phyloP scores from a whole-genome alignment of 306 rosid species.

The Cucurbita ficifolia region DNA sequence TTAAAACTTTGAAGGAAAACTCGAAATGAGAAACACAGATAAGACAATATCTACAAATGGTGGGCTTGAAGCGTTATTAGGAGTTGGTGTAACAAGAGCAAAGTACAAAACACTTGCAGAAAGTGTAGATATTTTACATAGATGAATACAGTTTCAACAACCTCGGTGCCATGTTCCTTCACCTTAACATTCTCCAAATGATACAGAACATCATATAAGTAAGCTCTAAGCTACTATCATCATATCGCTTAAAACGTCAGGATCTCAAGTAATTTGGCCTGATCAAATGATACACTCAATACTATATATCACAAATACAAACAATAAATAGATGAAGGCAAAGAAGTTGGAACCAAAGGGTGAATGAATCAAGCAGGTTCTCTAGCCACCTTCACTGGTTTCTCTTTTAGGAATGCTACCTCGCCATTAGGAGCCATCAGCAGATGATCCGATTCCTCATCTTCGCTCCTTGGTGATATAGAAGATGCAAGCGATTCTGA shows the following conservation, averaged over 20 bases:
- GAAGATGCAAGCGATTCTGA: constrained; percentile 50
- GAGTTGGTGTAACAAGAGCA: background rate
- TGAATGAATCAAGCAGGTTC: constrained; percentile 34
- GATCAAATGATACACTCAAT: background rate
- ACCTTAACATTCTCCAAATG: background rate
- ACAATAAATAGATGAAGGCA: constrained; percentile 8
- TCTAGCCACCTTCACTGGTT: constrained; percentile 50
- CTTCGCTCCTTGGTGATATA: constrained; percentile 38
- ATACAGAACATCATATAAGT: background rate
- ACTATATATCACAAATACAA: constrained; percentile 12
- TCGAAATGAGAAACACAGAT: too few relatives aligned
- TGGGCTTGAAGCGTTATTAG: too few relatives aligned
- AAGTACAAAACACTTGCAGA: background rate
- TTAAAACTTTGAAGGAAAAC: too few relatives aligned
- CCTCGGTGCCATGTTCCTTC: background rate
- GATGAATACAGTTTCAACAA: background rate
- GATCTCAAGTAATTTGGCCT: constrained; percentile 3
- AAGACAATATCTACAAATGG: too few relatives aligned
- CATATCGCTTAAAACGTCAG: background rate
- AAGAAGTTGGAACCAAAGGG: constrained; percentile 4
- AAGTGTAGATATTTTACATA: background rate
- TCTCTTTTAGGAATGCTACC: constrained; percentile 56
- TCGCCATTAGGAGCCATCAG: constrained; percentile 40
- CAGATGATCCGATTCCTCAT: constrained; percentile 54
- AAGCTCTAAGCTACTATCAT: background rate